phyloP scores from a whole-genome alignment of 2,329 filamentous ascomycete genomes.

The Hypomyces rosellus region DNA sequence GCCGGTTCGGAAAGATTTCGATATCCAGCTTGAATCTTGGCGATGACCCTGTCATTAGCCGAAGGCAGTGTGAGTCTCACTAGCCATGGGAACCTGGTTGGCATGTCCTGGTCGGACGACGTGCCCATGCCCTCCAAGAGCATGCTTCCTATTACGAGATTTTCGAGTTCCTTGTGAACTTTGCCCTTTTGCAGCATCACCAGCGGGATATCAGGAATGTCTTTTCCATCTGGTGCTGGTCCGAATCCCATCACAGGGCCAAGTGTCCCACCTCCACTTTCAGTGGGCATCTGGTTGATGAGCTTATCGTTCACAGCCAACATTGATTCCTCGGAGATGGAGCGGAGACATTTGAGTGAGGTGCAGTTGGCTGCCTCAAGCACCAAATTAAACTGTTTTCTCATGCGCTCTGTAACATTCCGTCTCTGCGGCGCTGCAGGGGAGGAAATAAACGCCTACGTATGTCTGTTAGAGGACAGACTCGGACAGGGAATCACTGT shows the following conservation, averaged over 20 bases:
- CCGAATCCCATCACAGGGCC: constrained; percentile 16
- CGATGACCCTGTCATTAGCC: neutral
- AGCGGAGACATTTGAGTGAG: no score
- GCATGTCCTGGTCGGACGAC: constrained; percentile 2
- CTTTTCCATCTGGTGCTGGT: constrained; percentile 13
- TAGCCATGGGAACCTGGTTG: constrained; percentile 7
- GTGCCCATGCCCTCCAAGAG: constrained; percentile 5
- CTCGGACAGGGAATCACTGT: no score
- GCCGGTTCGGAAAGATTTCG: constrained; percentile 4
- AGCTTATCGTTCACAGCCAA: constrained; percentile 11
- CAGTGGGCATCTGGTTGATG: constrained; percentile 11
- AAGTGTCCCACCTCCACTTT: constrained; percentile 16
- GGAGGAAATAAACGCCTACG: no score
- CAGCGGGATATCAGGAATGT: constrained; percentile 12
- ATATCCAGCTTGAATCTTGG: constrained; percentile 11
- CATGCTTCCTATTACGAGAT: no score
- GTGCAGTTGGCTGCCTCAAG: no score
- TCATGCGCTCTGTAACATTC: no score
- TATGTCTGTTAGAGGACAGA: no score
- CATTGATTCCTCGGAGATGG: constrained; percentile 9
- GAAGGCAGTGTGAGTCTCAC: no score
- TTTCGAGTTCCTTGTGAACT: no score
- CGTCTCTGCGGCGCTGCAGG: no score
- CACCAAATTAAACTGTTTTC: no score
- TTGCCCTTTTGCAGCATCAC: no score